Evolutionary conservation across 441 rosid species (phyloP), one percentile per base, ranked within the genome.

Genomic region (Raphanus hybrid): DNA sequence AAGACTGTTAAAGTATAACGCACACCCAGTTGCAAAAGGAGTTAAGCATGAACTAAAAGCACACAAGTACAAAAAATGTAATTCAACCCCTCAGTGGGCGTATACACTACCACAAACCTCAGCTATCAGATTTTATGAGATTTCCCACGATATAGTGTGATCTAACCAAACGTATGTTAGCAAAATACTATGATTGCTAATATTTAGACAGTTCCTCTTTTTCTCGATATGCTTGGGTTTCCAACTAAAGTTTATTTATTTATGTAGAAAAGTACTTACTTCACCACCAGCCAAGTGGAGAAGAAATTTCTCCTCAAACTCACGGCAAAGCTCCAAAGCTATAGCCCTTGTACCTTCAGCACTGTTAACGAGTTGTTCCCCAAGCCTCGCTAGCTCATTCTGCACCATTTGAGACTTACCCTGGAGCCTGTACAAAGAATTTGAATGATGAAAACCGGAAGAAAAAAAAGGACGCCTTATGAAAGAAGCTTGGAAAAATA

Each of bases 321-420:
- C 98, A 78, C 99, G 99, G 77, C 99, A 95, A 39, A 95, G 89
- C 88, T 92, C 97, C 89, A 95, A 88, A 62, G 98, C 99, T 35
- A 95, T 75, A 73, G 98, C 98, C 87, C 90, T 88, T 39, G 99
- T 92, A 71, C 99, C 98, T 87, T 95, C 99, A 76, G 93, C 80
- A 84, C 91, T 89, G 71, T 76, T 76, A 80, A 91, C 90, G 89
- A 92, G 87, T 73, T 85, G 88, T 78, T 88, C 98, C 67, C 99
- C 99, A 78, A 95, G 86, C 87, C 92, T 88, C 39, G 86, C 84
- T 80, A 94, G 80, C 81, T 94, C 97, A 79, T 92, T 92, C 86
- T 89, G 97, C 81, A 92, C 86, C 10, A 81, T 83, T 82, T 92
- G 96, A 70, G 94, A 90, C 84, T 90, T 92, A 23, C 98, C 94